Percentiles rank a stretch among this genome's conserved stretches.
These are phyloP conservation scores for Sclerotinia spermophila DNA, from an alignment of 2,329 filamentous ascomycete species.

Conservation along the genomic window DNA sequence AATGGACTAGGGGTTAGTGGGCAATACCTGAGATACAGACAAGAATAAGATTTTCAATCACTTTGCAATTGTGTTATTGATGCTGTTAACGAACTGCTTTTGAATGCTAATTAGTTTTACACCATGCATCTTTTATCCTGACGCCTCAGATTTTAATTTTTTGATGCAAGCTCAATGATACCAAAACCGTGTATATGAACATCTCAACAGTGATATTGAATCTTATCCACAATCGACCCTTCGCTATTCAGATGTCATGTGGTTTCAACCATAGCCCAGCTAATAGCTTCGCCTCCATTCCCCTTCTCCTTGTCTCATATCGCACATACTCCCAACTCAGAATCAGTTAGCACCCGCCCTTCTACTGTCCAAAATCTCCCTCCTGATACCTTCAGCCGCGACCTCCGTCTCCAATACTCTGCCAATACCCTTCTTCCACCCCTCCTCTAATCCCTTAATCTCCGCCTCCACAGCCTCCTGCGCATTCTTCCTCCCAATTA, in stretches of 20 bases:
- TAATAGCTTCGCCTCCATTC: too few relatives aligned
- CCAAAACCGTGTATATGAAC: background rate
- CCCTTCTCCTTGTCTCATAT: background rate
- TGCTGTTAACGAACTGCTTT: conserved; percentile 13
- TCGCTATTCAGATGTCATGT: background rate
- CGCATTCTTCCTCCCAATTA: conserved; percentile 61
- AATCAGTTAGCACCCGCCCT: conserved; percentile 38
- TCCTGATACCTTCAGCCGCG: conserved; percentile 69
- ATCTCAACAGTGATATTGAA: background rate
- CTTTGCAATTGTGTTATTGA: conserved; percentile 21
- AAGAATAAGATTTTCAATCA: conserved; percentile 19
- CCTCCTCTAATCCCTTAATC: conserved; percentile 68
- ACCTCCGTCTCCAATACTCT: conserved; percentile 82
- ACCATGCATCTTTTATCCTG: conserved; percentile 1
- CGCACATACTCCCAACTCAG: background rate
- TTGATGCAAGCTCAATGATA: background rate
- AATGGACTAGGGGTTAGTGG: conserved; percentile 29
- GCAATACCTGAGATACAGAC: conserved; percentile 34
- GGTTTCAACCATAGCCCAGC: background rate
- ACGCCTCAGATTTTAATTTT: background rate
- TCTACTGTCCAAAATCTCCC: conserved; percentile 63
- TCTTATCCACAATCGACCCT: background rate
- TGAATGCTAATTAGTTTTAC: conserved; percentile 16
- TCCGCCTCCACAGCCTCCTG: conserved; percentile 73
- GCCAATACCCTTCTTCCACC: conserved; percentile 76